Base-by-base conservation (phyloP, 2,329 filamentous ascomycete species). In the Penicillium griseofulvum region DNA sequence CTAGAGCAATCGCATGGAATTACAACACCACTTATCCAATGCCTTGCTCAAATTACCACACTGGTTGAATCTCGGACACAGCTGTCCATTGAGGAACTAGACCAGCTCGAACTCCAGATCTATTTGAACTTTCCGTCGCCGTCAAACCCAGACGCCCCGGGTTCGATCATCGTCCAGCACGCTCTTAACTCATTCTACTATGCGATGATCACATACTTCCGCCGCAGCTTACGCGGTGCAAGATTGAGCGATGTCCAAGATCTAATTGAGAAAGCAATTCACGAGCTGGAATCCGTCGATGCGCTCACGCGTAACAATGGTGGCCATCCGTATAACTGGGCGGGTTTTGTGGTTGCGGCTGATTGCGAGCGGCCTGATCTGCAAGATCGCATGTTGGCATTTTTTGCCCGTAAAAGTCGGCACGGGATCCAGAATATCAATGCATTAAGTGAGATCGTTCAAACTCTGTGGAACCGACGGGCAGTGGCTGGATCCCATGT, bases 251-350 rank as follows among this genome's bases (percentile, higher is more conserved):
- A 65, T 1, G 58, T 74, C 4, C 71, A 74, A 43, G 60, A 63
- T 11, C 59, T 73, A 8, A 68, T 74, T 3, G 68, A 68, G 41
- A 65, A 64, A 19, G 71, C 69, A 0, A 59, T 74, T 0, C 31
- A 56, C 16, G 67, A 73, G 24, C 57, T 74, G 14, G 70, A 74
- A 52, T 65, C 67, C 0, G 67, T 71, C 8, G 71, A 72, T 48
- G 45, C 29, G 5, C 58, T 68, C 1, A 69, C 65, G 1, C 61
- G 63, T 19, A 67, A 68, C 7, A 56, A 60, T 17, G 64, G 68
- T 1, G 71, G 72, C 3, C 71, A 65, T 51, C 66, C 73, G 17
- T 71, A 74, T 54, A 65, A 73, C 29, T 74, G 72, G 72, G 70
- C 71, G 1, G 67, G 66, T 4, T 64, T 74, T 33, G 67, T 74